Conservation (phyloP, 306 rosid species). For the Sicyos baderoa region DNA sequence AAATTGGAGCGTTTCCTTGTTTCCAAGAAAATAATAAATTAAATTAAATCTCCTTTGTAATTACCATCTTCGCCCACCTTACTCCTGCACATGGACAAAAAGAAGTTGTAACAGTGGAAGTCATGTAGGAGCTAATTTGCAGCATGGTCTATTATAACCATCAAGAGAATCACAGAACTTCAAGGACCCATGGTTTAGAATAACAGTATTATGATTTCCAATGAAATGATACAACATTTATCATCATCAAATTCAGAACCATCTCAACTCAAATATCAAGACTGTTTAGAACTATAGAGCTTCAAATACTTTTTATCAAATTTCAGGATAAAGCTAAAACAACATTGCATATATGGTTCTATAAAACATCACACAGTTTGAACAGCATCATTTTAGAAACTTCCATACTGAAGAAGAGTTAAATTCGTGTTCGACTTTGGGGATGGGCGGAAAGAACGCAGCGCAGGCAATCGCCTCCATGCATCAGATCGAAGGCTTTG, state of each 20-base stretch:
- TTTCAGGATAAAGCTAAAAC: background rate
- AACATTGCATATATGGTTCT: background rate
- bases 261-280: background rate
- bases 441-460: conserved; percentile 58
- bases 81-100: background rate
- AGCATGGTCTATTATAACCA: no score
- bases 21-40: no score
- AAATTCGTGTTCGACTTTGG: conserved; percentile 16
- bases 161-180: background rate
- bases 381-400: background rate
- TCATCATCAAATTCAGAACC: background rate
- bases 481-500: conserved; percentile 82
- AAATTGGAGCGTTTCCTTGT: no score
- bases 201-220: background rate
- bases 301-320: background rate
- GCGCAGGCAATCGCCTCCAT: conserved; percentile 87
- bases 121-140: background rate
- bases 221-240: background rate
- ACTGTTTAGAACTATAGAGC: background rate
- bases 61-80: background rate
- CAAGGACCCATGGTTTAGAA: background rate
- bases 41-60: background rate
- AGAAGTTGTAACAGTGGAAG: background rate
- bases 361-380: background rate
- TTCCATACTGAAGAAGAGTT: background rate